Evolutionary conservation across 805 yeast genomes (phyloP).

Genomic region (Candida methanosorbosa): DNA sequence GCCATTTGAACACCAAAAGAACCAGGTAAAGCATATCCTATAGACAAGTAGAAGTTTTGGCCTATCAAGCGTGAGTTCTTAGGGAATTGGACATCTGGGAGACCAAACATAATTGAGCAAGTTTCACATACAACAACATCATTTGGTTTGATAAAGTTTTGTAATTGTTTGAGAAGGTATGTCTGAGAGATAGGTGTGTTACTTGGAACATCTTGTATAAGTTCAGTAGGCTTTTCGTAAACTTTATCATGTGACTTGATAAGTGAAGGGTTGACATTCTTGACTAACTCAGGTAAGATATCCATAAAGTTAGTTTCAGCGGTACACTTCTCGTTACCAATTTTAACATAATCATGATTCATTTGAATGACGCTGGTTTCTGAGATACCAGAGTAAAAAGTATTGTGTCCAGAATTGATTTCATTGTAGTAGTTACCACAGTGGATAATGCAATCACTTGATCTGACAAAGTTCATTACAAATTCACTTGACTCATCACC

Average conservation of each 20-base stretch:
- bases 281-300: conserved; percentile 36
- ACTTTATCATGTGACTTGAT: not conserved
- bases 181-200: conserved; percentile 38
- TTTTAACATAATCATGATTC: conserved; percentile 31
- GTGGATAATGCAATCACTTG: conserved; percentile 60
- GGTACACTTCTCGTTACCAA: conserved; percentile 15
- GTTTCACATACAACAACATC: conserved; percentile 39
- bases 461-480: conserved; percentile 37
- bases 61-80: conserved; percentile 25
- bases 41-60: conserved; percentile 38
- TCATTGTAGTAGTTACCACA: conserved; percentile 65
- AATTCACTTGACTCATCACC: conserved; percentile 48
- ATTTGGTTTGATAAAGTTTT: conserved; percentile 23
- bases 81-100: conserved; percentile 29
- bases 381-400: conserved; percentile 33
- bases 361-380: conserved; percentile 23
- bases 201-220: conserved; percentile 10
- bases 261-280: conserved; percentile 21
- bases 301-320: conserved; percentile 38
- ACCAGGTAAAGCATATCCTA: conserved; percentile 45
- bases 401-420: conserved; percentile 58
- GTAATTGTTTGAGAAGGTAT: conserved; percentile 29
- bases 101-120: conserved; percentile 36
- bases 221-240: conserved; percentile 5
- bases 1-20: conserved; percentile 40